Evolutionary conservation across 2,329 filamentous ascomycete genomes (phyloP).

Genomic region (Stylonectria norvegica): DNA sequence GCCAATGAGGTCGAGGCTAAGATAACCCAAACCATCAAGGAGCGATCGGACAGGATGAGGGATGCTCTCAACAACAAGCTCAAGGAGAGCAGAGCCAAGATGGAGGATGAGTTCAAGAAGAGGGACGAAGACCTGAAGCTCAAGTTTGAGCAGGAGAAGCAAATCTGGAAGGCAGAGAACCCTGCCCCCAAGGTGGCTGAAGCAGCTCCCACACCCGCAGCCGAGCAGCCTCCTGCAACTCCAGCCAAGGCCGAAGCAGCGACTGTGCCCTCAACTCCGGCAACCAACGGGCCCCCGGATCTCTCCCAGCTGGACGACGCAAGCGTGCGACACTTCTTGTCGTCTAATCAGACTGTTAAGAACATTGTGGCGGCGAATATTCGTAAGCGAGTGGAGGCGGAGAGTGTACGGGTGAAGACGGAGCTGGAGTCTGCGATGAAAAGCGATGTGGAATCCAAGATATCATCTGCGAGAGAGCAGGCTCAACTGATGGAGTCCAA

Average conservation of each 20-base stretch:
- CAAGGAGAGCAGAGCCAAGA: constrained; percentile 57
- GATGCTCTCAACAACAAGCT: constrained; percentile 66
- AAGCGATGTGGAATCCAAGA: constrained; percentile 53
- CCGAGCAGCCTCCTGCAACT: constrained; percentile 31
- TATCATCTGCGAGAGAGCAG: constrained; percentile 54
- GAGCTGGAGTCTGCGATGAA: constrained; percentile 49
- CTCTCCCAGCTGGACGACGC: constrained; percentile 51
- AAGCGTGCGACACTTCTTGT: constrained; percentile 55
- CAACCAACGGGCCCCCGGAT: constrained; percentile 36
- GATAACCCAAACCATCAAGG: constrained; percentile 58
- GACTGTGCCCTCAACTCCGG: constrained; percentile 35
- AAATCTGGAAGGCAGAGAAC: constrained; percentile 58
- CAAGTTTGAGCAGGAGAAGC: constrained; percentile 60
- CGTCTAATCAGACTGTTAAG: constrained; percentile 55
- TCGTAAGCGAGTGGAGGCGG: constrained; percentile 65
- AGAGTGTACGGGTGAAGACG: constrained; percentile 58
- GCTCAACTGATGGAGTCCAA: constrained; percentile 71
- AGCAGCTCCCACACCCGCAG: constrained; percentile 14
- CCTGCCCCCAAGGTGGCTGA: constrained; percentile 26
- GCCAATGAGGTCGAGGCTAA: constrained; percentile 61
- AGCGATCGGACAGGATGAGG: constrained; percentile 67
- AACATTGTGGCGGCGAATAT: constrained; percentile 59
- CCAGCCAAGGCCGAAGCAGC: constrained; percentile 38
- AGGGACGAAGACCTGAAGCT: constrained; percentile 53
- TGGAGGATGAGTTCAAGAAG: constrained; percentile 52